Evolutionary conservation across 1,284 basidiomycete species (phyloP).

Genomic region (Pyrrhoderma lamaoense): DNA sequence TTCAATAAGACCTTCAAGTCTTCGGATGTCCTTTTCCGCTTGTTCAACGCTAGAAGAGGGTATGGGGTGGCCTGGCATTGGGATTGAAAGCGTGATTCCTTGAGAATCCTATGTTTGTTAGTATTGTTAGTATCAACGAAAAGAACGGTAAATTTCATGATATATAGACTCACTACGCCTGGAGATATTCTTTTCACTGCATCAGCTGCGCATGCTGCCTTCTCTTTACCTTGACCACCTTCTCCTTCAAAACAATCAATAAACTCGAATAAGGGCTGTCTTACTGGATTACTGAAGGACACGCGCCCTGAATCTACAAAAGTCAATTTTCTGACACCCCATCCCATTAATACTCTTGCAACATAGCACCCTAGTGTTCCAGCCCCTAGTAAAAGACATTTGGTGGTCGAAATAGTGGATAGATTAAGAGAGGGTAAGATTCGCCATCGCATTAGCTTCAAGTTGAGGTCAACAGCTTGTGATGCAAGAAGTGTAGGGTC

Average conservation of each 20-base stretch:
- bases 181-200: conserved; percentile 86
- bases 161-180: conserved; percentile 76
- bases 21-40: conserved; percentile 58
- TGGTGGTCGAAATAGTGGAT: conserved; percentile 76
- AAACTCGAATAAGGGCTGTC: conserved; percentile 95
- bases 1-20: conserved; percentile 73
- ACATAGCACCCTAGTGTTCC: conserved; percentile 98
- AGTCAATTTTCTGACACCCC: conserved; percentile 92
- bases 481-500: conserved; percentile 81
- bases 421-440: conserved; percentile 87
- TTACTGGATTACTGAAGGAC: conserved; percentile 94
- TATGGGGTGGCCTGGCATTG: conserved; percentile 97
- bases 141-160: no score
- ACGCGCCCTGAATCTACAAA: conserved; percentile 88
- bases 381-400: conserved; percentile 85
- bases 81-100: conserved; percentile 74
- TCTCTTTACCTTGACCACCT: conserved; percentile 61
- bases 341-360: conserved; percentile 83
- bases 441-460: conserved; percentile 98
- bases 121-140: conserved; percentile 3
- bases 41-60: conserved; percentile 50
- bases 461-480: conserved; percentile 93
- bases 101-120: conserved; percentile 55
- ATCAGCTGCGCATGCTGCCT: conserved; percentile 89
- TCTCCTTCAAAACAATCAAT: conserved; percentile 83